These are phyloP conservation scores for Plasmopara muralis DNA, from an alignment of 352 stramenopile species.

Conservation along the genomic window DNA sequence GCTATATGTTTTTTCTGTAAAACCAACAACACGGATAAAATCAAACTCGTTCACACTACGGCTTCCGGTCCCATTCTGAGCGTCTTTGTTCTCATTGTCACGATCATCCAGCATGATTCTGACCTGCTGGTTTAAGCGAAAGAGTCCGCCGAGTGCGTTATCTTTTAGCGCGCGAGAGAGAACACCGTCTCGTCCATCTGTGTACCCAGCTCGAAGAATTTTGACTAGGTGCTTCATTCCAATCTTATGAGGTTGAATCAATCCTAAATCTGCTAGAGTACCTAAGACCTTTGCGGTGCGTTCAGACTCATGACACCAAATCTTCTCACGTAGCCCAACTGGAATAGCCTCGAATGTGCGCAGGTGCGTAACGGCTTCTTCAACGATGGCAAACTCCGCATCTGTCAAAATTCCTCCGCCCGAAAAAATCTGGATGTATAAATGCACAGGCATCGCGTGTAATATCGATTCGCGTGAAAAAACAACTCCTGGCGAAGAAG, in stretches of 20 bases:
- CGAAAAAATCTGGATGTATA: constrained; percentile 79
- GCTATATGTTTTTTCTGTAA: constrained; percentile 64
- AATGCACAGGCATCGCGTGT: constrained; percentile 64
- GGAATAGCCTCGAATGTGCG: constrained; percentile 42
- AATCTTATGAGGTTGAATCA: constrained; percentile 74
- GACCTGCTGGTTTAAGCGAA: constrained; percentile 41
- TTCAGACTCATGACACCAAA: constrained; percentile 66
- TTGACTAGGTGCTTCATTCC: constrained; percentile 74
- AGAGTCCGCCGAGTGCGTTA: constrained; percentile 64
- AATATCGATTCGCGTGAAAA: constrained; percentile 74
- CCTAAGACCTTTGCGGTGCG: constrained; percentile 68
- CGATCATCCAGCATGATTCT: constrained; percentile 50
- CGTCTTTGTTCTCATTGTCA: constrained; percentile 5
- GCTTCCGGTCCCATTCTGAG: constrained; percentile 4
- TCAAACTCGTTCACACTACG: constrained; percentile 24
- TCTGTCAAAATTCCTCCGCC: constrained; percentile 52
- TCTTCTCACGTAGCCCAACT: constrained; percentile 38
- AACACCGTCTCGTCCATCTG: constrained; percentile 56
- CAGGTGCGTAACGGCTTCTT: constrained; percentile 48
- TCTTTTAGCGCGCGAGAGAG: constrained; percentile 63
- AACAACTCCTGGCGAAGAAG: constrained; percentile 34
- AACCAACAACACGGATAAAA: constrained; percentile 46
- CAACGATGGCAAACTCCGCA: constrained; percentile 42
- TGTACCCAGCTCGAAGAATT: constrained; percentile 61
- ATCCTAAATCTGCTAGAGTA: constrained; percentile 54